These are phyloP conservation scores for Anethum foeniculum DNA, from an alignment of 140 eudicot species.

Conservation along the genomic window DNA sequence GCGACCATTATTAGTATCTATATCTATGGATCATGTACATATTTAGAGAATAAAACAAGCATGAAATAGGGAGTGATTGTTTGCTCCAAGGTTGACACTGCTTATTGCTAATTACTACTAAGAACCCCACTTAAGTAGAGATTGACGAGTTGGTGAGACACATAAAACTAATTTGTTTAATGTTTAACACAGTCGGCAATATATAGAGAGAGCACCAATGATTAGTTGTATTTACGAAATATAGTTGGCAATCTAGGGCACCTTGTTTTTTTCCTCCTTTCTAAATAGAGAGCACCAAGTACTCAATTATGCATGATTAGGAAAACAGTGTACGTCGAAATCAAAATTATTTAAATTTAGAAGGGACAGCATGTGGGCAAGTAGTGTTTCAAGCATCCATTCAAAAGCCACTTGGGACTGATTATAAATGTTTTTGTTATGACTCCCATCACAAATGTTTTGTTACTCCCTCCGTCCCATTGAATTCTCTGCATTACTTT, in stretches of 20 bases:
- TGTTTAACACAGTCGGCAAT: background rate
- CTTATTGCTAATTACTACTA: background rate
- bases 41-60: background rate
- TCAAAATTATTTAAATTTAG: background rate
- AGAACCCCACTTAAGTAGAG: constrained; percentile 1
- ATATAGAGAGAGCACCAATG: background rate
- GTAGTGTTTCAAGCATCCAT: background rate
- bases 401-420: background rate
- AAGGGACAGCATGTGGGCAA: constrained; percentile 12
- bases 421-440: background rate
- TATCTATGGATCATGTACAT: background rate
- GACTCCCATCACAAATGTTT: too few species aligned
- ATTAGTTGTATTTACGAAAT: background rate
- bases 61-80: background rate
- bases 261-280: background rate
- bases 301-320: background rate
- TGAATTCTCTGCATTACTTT: too few species aligned
- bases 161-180: background rate
- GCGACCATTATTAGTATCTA: too few species aligned
- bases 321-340: background rate
- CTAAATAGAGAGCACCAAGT: background rate
- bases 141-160: constrained; percentile 3
- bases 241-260: background rate
- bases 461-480: too few species aligned
- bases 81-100: background rate